Evolutionary conservation across 1,284 basidiomycete species (phyloP).

Genomic region (Athelia psychrophila): DNA sequence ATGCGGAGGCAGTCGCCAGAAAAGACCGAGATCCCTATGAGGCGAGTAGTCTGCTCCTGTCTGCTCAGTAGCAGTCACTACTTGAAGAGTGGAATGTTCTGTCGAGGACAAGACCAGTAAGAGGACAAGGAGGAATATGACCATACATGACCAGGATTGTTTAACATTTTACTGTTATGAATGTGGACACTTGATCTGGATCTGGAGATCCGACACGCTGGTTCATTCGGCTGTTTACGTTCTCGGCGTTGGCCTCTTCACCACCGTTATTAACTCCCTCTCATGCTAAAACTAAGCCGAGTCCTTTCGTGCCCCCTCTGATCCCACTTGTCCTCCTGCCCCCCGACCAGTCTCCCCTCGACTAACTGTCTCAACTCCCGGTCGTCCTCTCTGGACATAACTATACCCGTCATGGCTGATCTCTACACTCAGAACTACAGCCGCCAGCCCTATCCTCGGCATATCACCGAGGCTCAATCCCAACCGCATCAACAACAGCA

Average conservation of each 20-base stretch:
- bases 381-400: neutral
- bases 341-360: neutral
- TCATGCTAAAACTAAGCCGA: neutral
- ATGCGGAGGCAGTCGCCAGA: too few relatives aligned
- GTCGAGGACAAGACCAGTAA: too few relatives aligned
- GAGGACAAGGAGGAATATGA: too few relatives aligned
- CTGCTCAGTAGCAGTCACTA: too few relatives aligned
- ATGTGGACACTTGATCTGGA: too few relatives aligned
- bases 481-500: neutral
- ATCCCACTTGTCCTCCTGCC: neutral
- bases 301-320: neutral
- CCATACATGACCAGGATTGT: too few relatives aligned
- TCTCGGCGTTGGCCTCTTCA: conserved; percentile 1
- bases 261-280: neutral
- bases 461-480: conserved; percentile 25
- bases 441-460: conserved; percentile 30
- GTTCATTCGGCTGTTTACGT: neutral
- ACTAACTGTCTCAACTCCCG: neutral
- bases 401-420: conserved; percentile 52
- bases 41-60: too few relatives aligned
- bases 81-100: too few relatives aligned
- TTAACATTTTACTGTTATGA: too few relatives aligned
- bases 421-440: conserved; percentile 63
- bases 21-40: too few relatives aligned
- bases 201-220: too few relatives aligned